Evolutionary conservation across 2,329 filamentous ascomycete genomes (phyloP).

Genomic region (Chaetothyriales sp.): DNA sequence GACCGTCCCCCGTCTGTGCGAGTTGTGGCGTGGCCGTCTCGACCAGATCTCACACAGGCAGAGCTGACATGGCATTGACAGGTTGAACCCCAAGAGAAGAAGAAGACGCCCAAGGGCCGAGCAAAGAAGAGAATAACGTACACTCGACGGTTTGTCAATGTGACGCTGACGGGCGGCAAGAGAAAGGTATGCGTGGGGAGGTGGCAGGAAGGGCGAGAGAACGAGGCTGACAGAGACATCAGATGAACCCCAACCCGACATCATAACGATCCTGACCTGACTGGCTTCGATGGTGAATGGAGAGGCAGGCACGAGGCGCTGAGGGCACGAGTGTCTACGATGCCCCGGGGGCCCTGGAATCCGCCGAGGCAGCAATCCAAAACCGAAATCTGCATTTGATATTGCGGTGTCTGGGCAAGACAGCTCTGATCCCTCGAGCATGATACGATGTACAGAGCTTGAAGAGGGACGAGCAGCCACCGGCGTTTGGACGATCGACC

Average conservation of each 20-base stretch:
- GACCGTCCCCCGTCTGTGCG: not conserved
- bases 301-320: not conserved
- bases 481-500: not conserved
- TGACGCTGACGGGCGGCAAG: slow-evolving; percentile 95
- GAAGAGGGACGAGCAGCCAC: slow-evolving; percentile 8
- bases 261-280: slow-evolving; percentile 6
- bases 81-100: slow-evolving; percentile 88
- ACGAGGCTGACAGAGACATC: not conserved
- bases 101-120: slow-evolving; percentile 92
- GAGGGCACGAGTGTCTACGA: not conserved
- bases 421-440: slow-evolving; percentile 7
- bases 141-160: slow-evolving; percentile 96
- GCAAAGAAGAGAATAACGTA: slow-evolving; percentile 95
- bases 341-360: not conserved
- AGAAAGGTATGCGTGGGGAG: slow-evolving; percentile 59
- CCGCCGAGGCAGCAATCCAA: not conserved
- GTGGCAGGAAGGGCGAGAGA: not conserved
- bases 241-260: slow-evolving; percentile 17
- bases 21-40: not conserved
- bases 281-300: not conserved
- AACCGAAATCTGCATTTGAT: not conserved
- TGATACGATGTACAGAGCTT: slow-evolving; percentile 4
- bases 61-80: slow-evolving; percentile 24
- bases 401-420: not conserved
- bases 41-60: not conserved